Percentiles rank a stretch among this genome's conserved stretches.
phyloP scores from a whole-genome alignment of 2,329 filamentous ascomycete genomes.

The Xylariaceae sp. region DNA sequence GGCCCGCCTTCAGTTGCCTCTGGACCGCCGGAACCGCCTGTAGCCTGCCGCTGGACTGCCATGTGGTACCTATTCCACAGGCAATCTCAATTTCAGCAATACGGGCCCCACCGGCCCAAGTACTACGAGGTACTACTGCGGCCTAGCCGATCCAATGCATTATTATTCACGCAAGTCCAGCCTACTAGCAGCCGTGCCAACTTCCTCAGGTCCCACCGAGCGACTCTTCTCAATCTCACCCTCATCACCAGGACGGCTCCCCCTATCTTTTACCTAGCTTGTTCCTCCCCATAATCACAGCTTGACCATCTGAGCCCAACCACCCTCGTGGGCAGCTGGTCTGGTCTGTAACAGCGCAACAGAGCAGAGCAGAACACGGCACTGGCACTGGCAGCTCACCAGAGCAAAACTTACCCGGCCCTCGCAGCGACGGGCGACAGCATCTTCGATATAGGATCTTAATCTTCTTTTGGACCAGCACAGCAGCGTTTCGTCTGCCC shows the following conservation, averaged over 20 bases:
- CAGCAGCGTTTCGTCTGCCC: slow-evolving; percentile 3
- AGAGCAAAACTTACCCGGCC: no score
- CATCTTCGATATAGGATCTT: slow-evolving; percentile 1
- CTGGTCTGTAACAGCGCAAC: not conserved
- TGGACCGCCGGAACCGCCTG: no score
- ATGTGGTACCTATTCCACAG: not conserved
- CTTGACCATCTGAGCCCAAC: slow-evolving; percentile 2
- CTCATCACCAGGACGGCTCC: slow-evolving; percentile 1
- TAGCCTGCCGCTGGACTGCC: no score
- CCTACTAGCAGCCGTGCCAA: slow-evolving; percentile 10
- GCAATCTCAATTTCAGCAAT: slow-evolving; percentile 12
- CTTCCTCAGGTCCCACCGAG: slow-evolving; percentile 11
- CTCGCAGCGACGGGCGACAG: not conserved
- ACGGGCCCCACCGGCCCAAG: slow-evolving; percentile 4
- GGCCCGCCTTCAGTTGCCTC: no score
- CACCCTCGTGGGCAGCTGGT: slow-evolving; percentile 2
- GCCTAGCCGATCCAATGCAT: not conserved
- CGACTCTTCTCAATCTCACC: slow-evolving; percentile 13
- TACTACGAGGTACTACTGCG: not conserved
- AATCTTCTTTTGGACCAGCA: not conserved
- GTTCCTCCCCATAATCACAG: not conserved
- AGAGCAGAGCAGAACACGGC: no score
- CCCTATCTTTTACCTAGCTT: slow-evolving; percentile 13
- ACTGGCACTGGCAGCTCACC: no score
- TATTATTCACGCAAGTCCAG: slow-evolving; percentile 2